phyloP scores from a whole-genome alignment of 2,329 filamentous ascomycete genomes.

The Grosmannia huntii region DNA sequence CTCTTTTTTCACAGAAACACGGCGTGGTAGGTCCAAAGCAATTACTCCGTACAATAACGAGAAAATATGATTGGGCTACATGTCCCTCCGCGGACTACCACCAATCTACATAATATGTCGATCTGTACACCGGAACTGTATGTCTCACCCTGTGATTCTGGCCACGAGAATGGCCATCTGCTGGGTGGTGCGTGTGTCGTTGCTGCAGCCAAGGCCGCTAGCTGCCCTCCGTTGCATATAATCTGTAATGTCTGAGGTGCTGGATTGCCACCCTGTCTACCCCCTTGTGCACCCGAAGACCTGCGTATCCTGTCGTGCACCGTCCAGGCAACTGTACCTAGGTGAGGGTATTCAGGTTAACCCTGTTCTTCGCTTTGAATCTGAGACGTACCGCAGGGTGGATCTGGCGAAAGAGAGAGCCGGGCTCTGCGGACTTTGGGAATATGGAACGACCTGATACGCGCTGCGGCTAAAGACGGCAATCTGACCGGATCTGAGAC shows the following conservation, averaged over 20 bases:
- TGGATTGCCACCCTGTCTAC: background rate
- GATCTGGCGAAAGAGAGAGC: background rate
- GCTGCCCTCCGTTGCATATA: background rate
- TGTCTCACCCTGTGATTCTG: background rate
- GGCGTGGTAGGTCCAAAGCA: background rate
- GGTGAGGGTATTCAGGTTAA: background rate
- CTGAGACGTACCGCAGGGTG: background rate
- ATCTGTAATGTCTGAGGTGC: background rate
- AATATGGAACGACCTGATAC: background rate
- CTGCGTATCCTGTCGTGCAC: background rate
- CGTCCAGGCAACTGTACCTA: background rate
- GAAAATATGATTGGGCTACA: background rate
- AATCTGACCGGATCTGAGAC: background rate
- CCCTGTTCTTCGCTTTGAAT: background rate
- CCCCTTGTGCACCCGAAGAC: background rate
- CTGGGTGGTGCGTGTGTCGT: background rate
- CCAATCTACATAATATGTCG: background rate
- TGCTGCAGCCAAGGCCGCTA: background rate
- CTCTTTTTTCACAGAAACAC: background rate
- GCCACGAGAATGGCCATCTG: background rate
- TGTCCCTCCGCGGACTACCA: background rate
- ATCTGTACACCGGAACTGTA: background rate
- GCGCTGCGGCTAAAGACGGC: background rate
- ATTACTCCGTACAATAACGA: background rate
- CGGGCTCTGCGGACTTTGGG: background rate